Percentiles rank a stretch among this genome's conserved stretches.
Evolutionary conservation across 2,329 filamentous ascomycete species (phyloP).

Genomic region (Xylaria sp.): DNA sequence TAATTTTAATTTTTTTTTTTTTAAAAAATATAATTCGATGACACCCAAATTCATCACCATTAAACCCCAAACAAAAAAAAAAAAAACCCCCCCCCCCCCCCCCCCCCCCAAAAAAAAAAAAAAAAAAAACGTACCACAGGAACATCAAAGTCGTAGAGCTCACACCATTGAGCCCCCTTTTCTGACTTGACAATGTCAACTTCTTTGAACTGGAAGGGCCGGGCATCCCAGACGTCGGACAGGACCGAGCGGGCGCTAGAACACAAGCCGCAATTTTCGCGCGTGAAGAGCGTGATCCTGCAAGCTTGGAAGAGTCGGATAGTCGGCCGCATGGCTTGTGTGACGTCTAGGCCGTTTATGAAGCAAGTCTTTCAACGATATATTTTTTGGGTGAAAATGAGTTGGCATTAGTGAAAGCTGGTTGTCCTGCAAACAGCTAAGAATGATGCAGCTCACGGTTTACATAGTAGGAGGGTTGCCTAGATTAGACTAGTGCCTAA

Average conservation of each 20-base stretch:
- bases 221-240: constrained; percentile 72
- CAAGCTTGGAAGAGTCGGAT: constrained; percentile 63
- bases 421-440: no score
- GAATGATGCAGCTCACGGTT: no score
- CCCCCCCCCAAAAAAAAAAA: no score
- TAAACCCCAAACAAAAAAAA: no score
- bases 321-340: constrained; percentile 61
- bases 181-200: constrained; percentile 75
- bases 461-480: no score
- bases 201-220: constrained; percentile 76
- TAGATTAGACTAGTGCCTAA: neutral
- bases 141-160: constrained; percentile 83
- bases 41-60: no score
- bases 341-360: neutral
- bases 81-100: no score
- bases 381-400: no score
- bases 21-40: no score
- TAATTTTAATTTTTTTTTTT: no score
- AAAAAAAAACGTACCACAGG: constrained; percentile 76
- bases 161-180: constrained; percentile 70
- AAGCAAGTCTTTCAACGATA: neutral
- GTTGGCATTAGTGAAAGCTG: no score
- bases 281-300: constrained; percentile 80
- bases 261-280: constrained; percentile 78
- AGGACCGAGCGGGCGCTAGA: constrained; percentile 74